Base-by-base conservation (phyloP, 192 early-diverging fungal species). In the Backusella circina region DNA sequence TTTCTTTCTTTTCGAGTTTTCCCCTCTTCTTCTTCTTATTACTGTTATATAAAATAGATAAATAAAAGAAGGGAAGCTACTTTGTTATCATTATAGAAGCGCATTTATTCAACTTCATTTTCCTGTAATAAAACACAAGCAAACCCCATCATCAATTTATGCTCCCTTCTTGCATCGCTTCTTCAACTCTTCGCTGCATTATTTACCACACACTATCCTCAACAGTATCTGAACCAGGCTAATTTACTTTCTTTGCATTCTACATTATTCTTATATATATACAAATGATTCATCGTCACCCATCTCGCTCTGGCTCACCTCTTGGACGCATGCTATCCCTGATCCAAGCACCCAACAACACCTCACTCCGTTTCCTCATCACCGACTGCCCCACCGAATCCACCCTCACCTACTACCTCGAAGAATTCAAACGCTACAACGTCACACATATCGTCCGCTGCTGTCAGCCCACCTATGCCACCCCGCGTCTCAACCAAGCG, bases 361-460 rank as follows among this genome's bases (percentile, higher is more conserved):
- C 73, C 26, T 82, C 84, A 64, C 83, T 95, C 70, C 89, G 92
- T 13, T 98, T 98, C 77, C 85, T 98, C 54, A 95, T 98, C 79
- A 90, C 96, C 75, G 96, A 98, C 78, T 97, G 96, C 70, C 96
- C 96, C 6, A 95, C 94, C 12, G 89, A 91, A 71, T 88, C 89
- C 39, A 95, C 91, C 6, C 83, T 98, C 9, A 85, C 90, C 2
- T 86, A 88, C 41, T 96, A 95, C 74, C 75, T 96, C 26, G 85
- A 83, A n/a, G 92, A 95, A 75, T 86, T 96, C 79, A 87, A 87
- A 54, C 79, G 86, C n/a, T 83, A 90, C 67, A 86, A 91, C 74
- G 95, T 96, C n/a, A 93, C 92, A 12, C 92, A 95, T 65, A 91
- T 98, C 13, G 95, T 98, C 1, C 91, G 95, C 1, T 94, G 95